Evolutionary conservation across 345 rosid species (phyloP), one percentile per base, ranked within the genome.

Genomic region (Murraya koenigii): DNA sequence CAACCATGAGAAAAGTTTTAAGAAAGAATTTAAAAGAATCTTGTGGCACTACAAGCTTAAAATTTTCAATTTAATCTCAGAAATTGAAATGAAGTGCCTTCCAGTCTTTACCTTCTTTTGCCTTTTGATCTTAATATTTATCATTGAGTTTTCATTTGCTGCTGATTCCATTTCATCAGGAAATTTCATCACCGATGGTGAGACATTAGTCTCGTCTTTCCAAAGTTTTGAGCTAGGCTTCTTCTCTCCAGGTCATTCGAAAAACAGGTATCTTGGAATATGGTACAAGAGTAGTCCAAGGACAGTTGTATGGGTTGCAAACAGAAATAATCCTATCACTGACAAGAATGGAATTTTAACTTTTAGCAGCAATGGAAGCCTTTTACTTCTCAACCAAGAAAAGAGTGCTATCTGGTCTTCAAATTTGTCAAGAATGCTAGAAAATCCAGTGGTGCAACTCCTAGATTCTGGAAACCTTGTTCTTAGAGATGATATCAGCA

Each of bases 401-500:
- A 56, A 58, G 19, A 74, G 56, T 4, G 13, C n/a, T 56, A 14
- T 82, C 15, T 89, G 92, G 90, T 80, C 84, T 17, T 73, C 87
- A 1, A 85, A 84, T 64, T 59, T 56, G 56, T 82, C 85, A 13
- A 47, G 58, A 28, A 20, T 1, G 0, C 64, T 82, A 4, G 41
- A 17, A 14, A 79, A 80, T 44, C 88, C 86, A 20, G 82, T 79
- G 38, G 55, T 75, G 8, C 86, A 81, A 75, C 71, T 90, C 52
- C 58, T 82, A 35, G 86, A 87, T 10, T 38, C 86, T 6, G 90
- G 91, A 39, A 88, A 90, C 60, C 81, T 90, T 5, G 88, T 90
- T 36, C 75, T 85, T 4, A 77, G 78, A 39, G 87, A 84, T 1
- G 49, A 13, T 35, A 19, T 9, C 39, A 26, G 47, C 64, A 39